phyloP scores from a whole-genome alignment of 164 flowering plant species.

The Piper longum region DNA sequence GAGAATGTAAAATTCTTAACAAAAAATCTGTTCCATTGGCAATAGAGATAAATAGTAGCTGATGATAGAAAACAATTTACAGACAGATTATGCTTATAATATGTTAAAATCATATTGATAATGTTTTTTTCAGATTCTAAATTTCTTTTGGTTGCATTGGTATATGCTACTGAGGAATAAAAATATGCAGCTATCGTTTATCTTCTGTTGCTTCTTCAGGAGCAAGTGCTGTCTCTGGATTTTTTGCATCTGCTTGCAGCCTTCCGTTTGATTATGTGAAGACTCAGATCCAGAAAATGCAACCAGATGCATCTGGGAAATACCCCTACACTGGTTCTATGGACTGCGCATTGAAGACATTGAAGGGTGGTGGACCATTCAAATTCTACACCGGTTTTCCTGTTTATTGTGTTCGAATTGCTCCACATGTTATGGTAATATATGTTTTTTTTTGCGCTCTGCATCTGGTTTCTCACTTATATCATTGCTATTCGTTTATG shows the following conservation, averaged over 20 bases:
- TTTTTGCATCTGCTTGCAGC: constrained; percentile 89
- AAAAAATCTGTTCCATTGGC: too few relatives aligned
- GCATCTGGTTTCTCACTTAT: neutral
- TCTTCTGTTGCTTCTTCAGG: constrained; percentile 22
- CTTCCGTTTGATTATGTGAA: constrained; percentile 92
- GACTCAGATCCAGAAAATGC: constrained; percentile 95
- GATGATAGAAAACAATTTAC: too few relatives aligned
- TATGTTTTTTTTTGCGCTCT: neutral
- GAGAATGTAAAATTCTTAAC: too few relatives aligned
- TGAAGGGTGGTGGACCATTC: constrained; percentile 82
- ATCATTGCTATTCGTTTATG: neutral
- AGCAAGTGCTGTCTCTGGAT: constrained; percentile 89
- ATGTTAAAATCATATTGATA: too few relatives aligned
- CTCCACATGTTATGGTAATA: constrained; percentile 91
- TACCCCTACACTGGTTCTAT: constrained; percentile 76
- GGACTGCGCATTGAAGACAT: constrained; percentile 81
- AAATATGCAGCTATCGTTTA: too few relatives aligned
- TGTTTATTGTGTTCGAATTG: constrained; percentile 86
- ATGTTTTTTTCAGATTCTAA: too few relatives aligned
- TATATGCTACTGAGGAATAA: neutral
- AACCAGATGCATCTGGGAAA: constrained; percentile 81
- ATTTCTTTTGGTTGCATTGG: neutral
- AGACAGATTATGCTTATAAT: too few relatives aligned
- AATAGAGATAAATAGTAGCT: too few relatives aligned
- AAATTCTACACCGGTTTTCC: constrained; percentile 93